Evolutionary conservation across 306 rosid species (phyloP), one percentile per base, ranked within the genome.

Genomic region (Acmispon strigosus): DNA sequence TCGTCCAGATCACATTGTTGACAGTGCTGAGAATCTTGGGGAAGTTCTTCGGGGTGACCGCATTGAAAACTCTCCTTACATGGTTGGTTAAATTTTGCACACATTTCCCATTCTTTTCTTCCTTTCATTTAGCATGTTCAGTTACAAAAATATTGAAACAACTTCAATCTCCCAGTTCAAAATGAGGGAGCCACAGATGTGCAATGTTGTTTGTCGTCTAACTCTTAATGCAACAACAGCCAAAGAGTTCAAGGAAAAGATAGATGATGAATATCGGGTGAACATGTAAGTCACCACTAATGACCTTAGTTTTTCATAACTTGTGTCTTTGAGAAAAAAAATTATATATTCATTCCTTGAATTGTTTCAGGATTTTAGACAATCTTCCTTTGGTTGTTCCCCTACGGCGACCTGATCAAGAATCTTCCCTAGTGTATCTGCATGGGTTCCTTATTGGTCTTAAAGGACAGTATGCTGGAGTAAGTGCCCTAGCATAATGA

Each of bases 21-120:
- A 92, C 73, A 87, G 94, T 70, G 96, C 96, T 50, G 97, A 92
- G 89, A 92, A 92, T 86, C 96, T 92, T n/a, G 96, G 96, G 19
- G 98, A 92, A 71, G 92, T 92, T 59, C 98, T 92, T 76, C 88
- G 98, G 24, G 98, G 98, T 43, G 98, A 92, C 68, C 90, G 90
- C 36, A 87, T 92, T 6, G 96, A 92, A 60, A 92, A 92, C 84
- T 92, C 98, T 67, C 96, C 94, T 55, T 92, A 79, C 62, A 89
- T 77, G 94, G 98, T 87, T 58, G 49, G 84, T 75, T 72, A 29
- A 56, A 10, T 36, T 66, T 56, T 75, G 49, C 14, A 15, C 27
- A 67, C n/a, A 15, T 0, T 20, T 44, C 32, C 19, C 18, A 14
- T 41, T 29, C 19, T 44, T 58, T 44, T 58, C 22, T 59, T 71